Percentiles rank a stretch among this genome's conserved stretches.
phyloP scores from a whole-genome alignment of 495 filamentous ascomycete genomes.

The Tuber umbilicatum region DNA sequence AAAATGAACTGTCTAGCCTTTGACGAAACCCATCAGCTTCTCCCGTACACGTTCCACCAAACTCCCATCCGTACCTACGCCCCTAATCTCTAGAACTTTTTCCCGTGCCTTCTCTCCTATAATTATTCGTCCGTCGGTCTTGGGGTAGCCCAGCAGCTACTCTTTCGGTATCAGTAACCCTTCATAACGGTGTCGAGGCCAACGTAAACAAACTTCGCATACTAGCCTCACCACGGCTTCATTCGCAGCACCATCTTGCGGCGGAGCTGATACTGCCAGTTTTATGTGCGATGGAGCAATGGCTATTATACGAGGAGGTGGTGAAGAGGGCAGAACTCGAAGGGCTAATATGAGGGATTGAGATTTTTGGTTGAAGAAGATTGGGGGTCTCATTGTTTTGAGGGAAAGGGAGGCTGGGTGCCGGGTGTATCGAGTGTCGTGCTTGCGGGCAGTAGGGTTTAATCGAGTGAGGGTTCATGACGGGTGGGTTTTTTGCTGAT shows the following conservation, averaged over 20 bases:
- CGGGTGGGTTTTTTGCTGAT: background rate
- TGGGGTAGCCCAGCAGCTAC: slow-evolving; percentile 22
- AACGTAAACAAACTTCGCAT: slow-evolving; percentile 20
- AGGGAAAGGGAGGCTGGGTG: background rate
- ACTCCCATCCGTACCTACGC: background rate
- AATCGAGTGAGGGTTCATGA: background rate
- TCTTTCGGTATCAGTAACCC: background rate
- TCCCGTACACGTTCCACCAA: background rate
- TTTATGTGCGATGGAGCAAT: slow-evolving; percentile 12
- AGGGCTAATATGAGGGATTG: background rate
- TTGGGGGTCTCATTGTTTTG: background rate
- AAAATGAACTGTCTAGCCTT: background rate
- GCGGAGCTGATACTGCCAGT: slow-evolving; percentile 14
- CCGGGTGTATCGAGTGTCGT: background rate
- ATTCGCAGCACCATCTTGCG: slow-evolving; percentile 26
- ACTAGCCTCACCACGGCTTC: slow-evolving; percentile 18
- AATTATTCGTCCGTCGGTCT: slow-evolving; percentile 14
- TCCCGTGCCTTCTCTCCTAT: slow-evolving; percentile 13
- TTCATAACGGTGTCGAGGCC: background rate
- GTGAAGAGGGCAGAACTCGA: background rate
- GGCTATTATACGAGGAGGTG: slow-evolving; percentile 7
- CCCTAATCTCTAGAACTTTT: slow-evolving; percentile 22
- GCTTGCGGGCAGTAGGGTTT: background rate
- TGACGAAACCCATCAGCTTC: background rate
- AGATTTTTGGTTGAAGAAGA: background rate